phyloP scores from a whole-genome alignment of 139 green algal genomes.

The Chlorella ohadii region DNA sequence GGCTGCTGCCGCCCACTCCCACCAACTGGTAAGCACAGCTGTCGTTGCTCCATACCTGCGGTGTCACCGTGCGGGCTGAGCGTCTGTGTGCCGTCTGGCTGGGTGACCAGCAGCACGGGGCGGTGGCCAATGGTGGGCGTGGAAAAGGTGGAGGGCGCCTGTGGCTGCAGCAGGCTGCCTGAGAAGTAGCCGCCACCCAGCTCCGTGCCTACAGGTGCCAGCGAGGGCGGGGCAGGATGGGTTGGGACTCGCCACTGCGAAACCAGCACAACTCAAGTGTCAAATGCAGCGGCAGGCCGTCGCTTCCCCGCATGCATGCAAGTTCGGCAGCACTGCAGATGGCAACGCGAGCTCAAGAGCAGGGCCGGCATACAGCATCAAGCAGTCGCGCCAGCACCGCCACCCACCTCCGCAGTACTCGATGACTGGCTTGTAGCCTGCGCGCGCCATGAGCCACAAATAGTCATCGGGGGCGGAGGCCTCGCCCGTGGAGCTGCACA shows the following conservation, averaged over 20 bases:
- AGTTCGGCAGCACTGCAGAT: no score
- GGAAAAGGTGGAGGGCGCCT: constrained; percentile 79
- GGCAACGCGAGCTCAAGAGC: not conserved
- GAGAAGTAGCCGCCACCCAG: constrained; percentile 88
- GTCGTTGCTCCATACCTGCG: not conserved
- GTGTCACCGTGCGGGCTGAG: constrained; percentile 23
- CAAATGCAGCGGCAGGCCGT: no score
- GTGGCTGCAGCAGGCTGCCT: constrained; percentile 78
- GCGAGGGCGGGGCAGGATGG: no score
- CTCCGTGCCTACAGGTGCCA: constrained; percentile 86
- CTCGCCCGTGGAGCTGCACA: constrained; percentile 68
- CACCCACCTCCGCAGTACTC: constrained; percentile 89
- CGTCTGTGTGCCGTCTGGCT: not conserved
- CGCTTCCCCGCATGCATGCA: no score
- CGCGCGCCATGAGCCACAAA: constrained; percentile 69
- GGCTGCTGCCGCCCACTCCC: no score
- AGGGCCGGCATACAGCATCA: not conserved
- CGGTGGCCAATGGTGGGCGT: constrained; percentile 58
- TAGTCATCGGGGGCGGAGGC: constrained; percentile 72
- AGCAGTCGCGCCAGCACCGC: no score
- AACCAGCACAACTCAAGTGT: not conserved
- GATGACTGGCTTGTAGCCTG: constrained; percentile 84
- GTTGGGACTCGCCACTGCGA: no score
- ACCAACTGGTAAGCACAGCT: no score
- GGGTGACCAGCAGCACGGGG: constrained; percentile 54